Conservation (phyloP, 345 rosid species). For the Syzygium aromaticum region DNA sequence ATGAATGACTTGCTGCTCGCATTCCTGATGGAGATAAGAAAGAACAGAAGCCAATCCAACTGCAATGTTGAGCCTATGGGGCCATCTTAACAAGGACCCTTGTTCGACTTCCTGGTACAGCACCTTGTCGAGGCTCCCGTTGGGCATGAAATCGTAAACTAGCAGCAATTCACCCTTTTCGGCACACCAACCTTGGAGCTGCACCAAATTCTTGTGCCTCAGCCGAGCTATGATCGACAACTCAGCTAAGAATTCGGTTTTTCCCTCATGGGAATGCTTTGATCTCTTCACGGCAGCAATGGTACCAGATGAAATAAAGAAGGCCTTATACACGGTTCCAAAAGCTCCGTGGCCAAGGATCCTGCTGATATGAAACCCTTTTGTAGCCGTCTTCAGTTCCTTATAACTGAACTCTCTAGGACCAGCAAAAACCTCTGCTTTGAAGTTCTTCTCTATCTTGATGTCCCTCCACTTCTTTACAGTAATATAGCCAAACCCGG, state of each 20-base stretch:
- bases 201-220: conserved; percentile 92
- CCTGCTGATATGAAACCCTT: conserved; percentile 78
- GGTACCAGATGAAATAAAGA: conserved; percentile 41
- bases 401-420: conserved; percentile 66
- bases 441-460: conserved; percentile 42
- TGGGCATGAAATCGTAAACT: conserved; percentile 90
- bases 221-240: conserved; percentile 76
- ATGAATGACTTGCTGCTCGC: conserved; percentile 93
- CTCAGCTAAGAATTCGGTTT: conserved; percentile 81
- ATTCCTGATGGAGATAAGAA: conserved; percentile 81
- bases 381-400: conserved; percentile 65
- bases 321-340: conserved; percentile 81
- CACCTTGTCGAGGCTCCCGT: conserved; percentile 80
- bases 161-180: conserved; percentile 83
- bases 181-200: conserved; percentile 85
- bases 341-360: conserved; percentile 83
- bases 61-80: conserved; percentile 57
- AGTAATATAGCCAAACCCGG: conserved; percentile 51
- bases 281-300: conserved; percentile 84
- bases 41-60: conserved; percentile 78
- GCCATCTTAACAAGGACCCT: conserved; percentile 48
- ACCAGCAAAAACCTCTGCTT: conserved; percentile 62
- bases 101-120: conserved; percentile 51
- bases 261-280: conserved; percentile 73
- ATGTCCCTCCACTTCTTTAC: conserved; percentile 48